phyloP scores from a whole-genome alignment of 352 stramenopile genomes.

The Elongisporangium undulatum region DNA sequence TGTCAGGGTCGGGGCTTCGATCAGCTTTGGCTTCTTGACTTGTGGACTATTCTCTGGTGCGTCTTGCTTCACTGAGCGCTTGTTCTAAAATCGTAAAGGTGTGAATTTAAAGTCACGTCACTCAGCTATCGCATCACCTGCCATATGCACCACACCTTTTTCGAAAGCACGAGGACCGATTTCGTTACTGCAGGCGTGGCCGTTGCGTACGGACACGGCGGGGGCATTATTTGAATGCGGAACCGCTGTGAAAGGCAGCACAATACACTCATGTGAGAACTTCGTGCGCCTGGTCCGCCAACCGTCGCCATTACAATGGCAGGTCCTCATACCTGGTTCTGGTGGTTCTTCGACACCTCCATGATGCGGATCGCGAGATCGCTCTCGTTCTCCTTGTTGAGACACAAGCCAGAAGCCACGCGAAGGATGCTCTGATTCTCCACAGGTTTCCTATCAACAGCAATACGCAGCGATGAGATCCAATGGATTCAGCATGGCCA shows the following conservation, averaged over 20 bases:
- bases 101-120: not conserved
- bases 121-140: not conserved
- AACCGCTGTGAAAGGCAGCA: constrained; percentile 34
- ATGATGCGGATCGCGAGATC: constrained; percentile 61
- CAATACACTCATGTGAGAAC: not conserved
- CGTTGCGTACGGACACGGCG: constrained; percentile 25
- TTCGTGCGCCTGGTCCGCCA: not conserved
- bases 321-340: constrained; percentile 53
- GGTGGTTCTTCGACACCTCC: constrained; percentile 81
- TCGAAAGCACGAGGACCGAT: constrained; percentile 58
- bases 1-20: not conserved
- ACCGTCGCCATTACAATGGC: not conserved
- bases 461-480: constrained; percentile 1
- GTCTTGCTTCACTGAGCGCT: constrained; percentile 49
- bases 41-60: constrained; percentile 19
- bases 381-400: constrained; percentile 51
- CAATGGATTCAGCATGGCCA: not conserved
- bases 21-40: constrained; percentile 43
- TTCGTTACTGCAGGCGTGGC: constrained; percentile 32
- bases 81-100: constrained; percentile 39
- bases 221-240: constrained; percentile 48
- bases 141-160: constrained; percentile 30
- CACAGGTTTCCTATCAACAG: constrained; percentile 39
- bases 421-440: constrained; percentile 77
- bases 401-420: constrained; percentile 51